phyloP scores from a whole-genome alignment of 2,329 filamentous ascomycete species.

The Monosporascus sp. region DNA sequence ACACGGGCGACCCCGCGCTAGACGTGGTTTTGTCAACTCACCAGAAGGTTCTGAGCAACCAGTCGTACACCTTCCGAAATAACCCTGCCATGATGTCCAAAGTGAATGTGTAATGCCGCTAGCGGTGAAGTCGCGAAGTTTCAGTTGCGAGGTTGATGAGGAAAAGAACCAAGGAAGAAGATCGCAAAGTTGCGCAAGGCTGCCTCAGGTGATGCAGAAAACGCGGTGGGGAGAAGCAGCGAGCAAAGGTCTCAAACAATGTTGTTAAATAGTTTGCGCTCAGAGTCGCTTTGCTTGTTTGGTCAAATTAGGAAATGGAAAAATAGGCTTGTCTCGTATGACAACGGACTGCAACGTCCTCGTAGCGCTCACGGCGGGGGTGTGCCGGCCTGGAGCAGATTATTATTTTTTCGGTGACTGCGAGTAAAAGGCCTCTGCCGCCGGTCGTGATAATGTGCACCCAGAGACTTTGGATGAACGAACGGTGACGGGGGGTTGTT shows the following conservation, averaged over 20 bases:
- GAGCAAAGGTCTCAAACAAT: conserved; percentile 26
- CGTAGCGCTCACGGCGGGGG: conserved; percentile 27
- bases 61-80: conserved; percentile 95
- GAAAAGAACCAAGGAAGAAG: conserved; percentile 20
- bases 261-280: conserved; percentile 35
- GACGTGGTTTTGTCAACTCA: conserved; percentile 41
- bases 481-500: conserved; percentile 24
- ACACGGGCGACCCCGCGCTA: conserved; percentile 21
- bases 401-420: conserved; percentile 19
- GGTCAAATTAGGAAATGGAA: conserved; percentile 20
- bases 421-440: conserved; percentile 19
- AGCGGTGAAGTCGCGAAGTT: conserved; percentile 6
- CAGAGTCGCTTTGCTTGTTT: conserved; percentile 15
- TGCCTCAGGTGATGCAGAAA: conserved; percentile 12
- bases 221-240: conserved; percentile 15
- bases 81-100: conserved; percentile 71
- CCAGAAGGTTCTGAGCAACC: conserved; percentile 97
- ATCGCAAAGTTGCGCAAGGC: conserved; percentile 19
- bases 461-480: conserved; percentile 25
- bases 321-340: conserved; percentile 32
- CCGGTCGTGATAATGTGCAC: conserved; percentile 22
- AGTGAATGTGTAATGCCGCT: conserved; percentile 9
- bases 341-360: conserved; percentile 24
- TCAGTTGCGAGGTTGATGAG: conserved; percentile 8
- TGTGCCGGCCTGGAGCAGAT: conserved; percentile 21